Conservation (phyloP, 2,329 filamentous ascomycete genomes). For the Fusarium palustre region DNA sequence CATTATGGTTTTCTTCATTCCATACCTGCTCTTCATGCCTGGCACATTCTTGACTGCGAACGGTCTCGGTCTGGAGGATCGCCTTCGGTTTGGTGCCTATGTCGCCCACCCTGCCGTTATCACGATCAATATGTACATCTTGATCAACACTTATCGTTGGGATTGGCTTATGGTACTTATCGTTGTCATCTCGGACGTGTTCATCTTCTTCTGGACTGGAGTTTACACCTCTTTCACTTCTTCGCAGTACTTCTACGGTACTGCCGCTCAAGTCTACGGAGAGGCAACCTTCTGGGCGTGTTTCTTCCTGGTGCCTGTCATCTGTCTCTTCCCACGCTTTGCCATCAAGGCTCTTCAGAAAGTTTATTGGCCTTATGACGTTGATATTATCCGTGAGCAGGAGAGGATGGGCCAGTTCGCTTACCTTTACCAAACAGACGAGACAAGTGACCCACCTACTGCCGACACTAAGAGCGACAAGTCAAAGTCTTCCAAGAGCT, state of each 20-base stretch:
- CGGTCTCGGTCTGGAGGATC: conserved; percentile 81
- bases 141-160: conserved; percentile 98
- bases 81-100: conserved; percentile 86
- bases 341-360: conserved; percentile 89
- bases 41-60: conserved; percentile 77
- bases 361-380: conserved; percentile 90
- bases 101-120: conserved; percentile 86
- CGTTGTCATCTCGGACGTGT: conserved; percentile 81
- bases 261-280: conserved; percentile 82
- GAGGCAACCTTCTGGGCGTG: conserved; percentile 89
- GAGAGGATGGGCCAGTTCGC: conserved; percentile 85
- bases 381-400: conserved; percentile 96
- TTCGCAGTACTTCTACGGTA: conserved; percentile 74
- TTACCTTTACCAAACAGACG: conserved; percentile 64
- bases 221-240: conserved; percentile 73
- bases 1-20: conserved; percentile 91
- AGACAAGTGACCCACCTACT: conserved; percentile 55
- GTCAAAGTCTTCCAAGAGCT: conserved; percentile 70
- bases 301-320: conserved; percentile 79
- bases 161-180: conserved; percentile 95
- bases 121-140: conserved; percentile 92
- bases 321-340: conserved; percentile 90
- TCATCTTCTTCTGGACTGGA: conserved; percentile 97
- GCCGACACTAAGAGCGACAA: conserved; percentile 51
- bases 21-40: conserved; percentile 80